phyloP scores from a whole-genome alignment of 257 asterid genomes.

The Striga asiatica region DNA sequence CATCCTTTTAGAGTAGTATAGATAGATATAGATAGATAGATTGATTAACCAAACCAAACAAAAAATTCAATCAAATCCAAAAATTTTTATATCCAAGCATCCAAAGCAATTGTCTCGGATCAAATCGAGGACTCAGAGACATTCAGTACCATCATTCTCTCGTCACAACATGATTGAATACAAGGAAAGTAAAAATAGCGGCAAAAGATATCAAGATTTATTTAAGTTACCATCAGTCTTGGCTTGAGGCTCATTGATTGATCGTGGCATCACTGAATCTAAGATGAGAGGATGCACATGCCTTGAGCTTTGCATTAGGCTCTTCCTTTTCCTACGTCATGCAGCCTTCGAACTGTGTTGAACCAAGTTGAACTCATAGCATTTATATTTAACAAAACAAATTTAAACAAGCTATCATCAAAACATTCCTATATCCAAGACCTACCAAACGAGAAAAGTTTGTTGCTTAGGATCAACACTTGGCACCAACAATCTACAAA shows the following conservation, averaged over 20 bases:
- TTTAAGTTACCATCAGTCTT: conserved; percentile 58
- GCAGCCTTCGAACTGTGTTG: conserved; percentile 61
- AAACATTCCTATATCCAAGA: conserved; percentile 17
- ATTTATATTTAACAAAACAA: conserved; percentile 5
- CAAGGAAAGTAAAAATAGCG: neutral
- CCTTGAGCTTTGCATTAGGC: conserved; percentile 36
- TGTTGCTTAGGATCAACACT: conserved; percentile 90
- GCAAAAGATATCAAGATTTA: conserved; percentile 1
- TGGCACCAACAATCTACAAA: conserved; percentile 67
- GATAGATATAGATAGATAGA: too few relatives aligned
- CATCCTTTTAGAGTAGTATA: too few relatives aligned
- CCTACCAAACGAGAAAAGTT: conserved; percentile 76
- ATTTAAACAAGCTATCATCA: neutral
- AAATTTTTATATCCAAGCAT: too few relatives aligned
- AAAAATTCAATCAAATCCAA: too few relatives aligned
- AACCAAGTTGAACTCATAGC: conserved; percentile 20
- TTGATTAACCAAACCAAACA: too few relatives aligned
- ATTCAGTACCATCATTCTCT: neutral
- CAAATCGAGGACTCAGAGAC: neutral
- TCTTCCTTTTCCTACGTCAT: conserved; percentile 40
- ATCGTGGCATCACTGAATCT: conserved; percentile 47
- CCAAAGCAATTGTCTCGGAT: too few relatives aligned
- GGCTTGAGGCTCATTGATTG: conserved; percentile 41
- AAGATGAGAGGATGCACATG: conserved; percentile 66
- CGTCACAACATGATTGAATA: conserved; percentile 5